Conservation (phyloP, 352 stramenopile genomes). For the Pythium diclinum region DNA sequence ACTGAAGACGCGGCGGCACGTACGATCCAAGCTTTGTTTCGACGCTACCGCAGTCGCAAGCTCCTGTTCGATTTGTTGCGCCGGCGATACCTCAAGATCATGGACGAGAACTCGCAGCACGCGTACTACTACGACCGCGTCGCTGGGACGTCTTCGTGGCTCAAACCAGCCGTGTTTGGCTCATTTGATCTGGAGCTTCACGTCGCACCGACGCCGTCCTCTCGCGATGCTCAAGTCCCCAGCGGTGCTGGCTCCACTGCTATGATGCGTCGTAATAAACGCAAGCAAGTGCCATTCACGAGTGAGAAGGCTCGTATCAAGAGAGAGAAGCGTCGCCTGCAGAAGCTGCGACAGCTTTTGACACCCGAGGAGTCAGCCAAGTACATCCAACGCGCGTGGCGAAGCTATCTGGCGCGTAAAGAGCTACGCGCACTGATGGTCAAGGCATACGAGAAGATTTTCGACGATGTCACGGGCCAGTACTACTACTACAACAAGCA, state of each 20-base stretch:
- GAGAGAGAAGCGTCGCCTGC: constrained; percentile 55
- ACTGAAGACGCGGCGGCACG: constrained; percentile 38
- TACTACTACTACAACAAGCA: constrained; percentile 83
- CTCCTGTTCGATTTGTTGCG: constrained; percentile 39
- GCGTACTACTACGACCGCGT: constrained; percentile 74
- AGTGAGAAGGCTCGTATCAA: constrained; percentile 59
- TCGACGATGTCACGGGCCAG: constrained; percentile 50
- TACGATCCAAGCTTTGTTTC: constrained; percentile 62
- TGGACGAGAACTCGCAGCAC: constrained; percentile 37
- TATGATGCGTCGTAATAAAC: constrained; percentile 17
- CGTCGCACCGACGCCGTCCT: constrained; percentile 15
- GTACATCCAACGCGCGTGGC: constrained; percentile 53
- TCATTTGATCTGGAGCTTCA: constrained; percentile 50
- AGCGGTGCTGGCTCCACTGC: constrained; percentile 8
- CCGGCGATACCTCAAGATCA: constrained; percentile 56
- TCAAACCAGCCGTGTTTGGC: constrained; percentile 58
- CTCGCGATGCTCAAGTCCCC: constrained; percentile 6
- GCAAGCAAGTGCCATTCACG: constrained; percentile 29
- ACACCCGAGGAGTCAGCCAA: constrained; percentile 52
- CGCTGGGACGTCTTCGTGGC: constrained; percentile 42
- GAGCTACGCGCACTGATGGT: constrained; percentile 41
- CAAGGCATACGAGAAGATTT: constrained; percentile 73
- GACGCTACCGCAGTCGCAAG: constrained; percentile 46
- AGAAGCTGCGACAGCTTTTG: constrained; percentile 51
- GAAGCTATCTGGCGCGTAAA: constrained; percentile 33